These are phyloP conservation scores for Saccharomycopsis schoenii DNA, from an alignment of 805 yeast species.

Conservation along the genomic window DNA sequence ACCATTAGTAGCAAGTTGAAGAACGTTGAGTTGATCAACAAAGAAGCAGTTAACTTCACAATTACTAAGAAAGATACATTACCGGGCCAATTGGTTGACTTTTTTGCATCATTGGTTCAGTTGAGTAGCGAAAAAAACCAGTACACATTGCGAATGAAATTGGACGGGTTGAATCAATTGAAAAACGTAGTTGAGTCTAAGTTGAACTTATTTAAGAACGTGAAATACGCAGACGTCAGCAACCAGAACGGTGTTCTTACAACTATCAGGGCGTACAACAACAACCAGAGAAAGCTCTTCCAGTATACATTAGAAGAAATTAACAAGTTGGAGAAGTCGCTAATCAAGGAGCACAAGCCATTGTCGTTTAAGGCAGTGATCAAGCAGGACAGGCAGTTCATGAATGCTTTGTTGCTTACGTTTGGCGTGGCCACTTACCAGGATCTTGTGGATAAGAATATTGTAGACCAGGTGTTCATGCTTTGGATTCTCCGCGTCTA, in stretches of 20 bases:
- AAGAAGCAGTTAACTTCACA: conserved; percentile 29
- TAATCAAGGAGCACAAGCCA: conserved; percentile 38
- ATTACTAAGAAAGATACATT: conserved; percentile 21
- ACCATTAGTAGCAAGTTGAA: conserved; percentile 24
- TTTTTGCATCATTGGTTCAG: conserved; percentile 47
- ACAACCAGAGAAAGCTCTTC: conserved; percentile 39
- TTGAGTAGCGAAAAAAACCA: conserved; percentile 35
- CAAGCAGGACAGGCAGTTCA: conserved; percentile 44
- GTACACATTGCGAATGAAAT: conserved; percentile 41
- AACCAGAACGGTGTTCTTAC: conserved; percentile 20
- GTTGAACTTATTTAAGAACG: conserved; percentile 29
- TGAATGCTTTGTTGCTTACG: conserved; percentile 42
- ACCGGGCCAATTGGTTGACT: conserved; percentile 37
- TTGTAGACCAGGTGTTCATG: conserved; percentile 49
- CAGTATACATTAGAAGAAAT: conserved; percentile 36
- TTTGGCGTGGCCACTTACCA: conserved; percentile 50
- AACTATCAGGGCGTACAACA: conserved; percentile 36
- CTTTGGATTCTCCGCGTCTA: conserved; percentile 54
- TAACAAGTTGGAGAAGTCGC: conserved; percentile 35
- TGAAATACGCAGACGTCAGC: not conserved
- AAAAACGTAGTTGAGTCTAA: conserved; percentile 44
- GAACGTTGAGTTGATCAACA: conserved; percentile 20
- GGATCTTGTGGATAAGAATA: conserved; percentile 36
- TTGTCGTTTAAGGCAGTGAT: conserved; percentile 48
- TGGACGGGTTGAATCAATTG: conserved; percentile 53